phyloP scores from a whole-genome alignment of 805 yeast genomes.

The Limtongozyma cylindracea region DNA sequence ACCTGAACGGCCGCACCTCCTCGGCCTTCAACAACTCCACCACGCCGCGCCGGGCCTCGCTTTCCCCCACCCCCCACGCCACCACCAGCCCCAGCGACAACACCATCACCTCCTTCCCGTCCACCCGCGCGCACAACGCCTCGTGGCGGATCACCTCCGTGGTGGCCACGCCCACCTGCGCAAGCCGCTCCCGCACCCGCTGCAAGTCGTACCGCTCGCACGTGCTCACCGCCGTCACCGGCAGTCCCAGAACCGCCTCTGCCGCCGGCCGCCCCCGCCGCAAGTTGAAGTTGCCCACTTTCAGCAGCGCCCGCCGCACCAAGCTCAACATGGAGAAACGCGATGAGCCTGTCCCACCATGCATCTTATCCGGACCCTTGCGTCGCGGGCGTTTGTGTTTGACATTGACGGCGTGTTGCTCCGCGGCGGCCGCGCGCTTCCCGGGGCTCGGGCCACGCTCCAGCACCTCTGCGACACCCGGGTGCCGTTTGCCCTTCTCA shows the following conservation, averaged over 20 bases:
- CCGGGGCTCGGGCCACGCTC: conserved; percentile 37
- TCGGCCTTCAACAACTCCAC: conserved; percentile 17
- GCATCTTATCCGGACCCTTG: too few species aligned
- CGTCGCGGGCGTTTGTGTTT: too few species aligned
- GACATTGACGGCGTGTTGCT: conserved; percentile 74
- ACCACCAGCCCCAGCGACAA: conserved; percentile 60
- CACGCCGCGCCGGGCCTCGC: conserved; percentile 13
- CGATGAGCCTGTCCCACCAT: too few species aligned
- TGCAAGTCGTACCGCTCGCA: conserved; percentile 48
- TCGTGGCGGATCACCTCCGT: conserved; percentile 56
- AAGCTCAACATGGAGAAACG: too few species aligned
- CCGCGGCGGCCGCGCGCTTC: conserved; percentile 45
- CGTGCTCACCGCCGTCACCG: conserved; percentile 47
- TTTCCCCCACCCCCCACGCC: conserved; percentile 65
- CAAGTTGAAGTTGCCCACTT: too few species aligned
- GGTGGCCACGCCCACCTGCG: conserved; percentile 6
- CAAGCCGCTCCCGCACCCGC: conserved; percentile 11
- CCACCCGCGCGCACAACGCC: conserved; percentile 22
- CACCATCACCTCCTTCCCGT: conserved; percentile 27
- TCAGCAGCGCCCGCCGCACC: too few species aligned
- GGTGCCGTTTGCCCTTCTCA: conserved; percentile 61
- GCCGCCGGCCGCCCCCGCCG: too few species aligned
- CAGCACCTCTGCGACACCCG: conserved; percentile 20
- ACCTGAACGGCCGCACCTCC: conserved; percentile 18
- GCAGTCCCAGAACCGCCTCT: too few species aligned